Conservation (phyloP, 176 grass and related monocot genomes). For the Cymbopogon citratus region DNA sequence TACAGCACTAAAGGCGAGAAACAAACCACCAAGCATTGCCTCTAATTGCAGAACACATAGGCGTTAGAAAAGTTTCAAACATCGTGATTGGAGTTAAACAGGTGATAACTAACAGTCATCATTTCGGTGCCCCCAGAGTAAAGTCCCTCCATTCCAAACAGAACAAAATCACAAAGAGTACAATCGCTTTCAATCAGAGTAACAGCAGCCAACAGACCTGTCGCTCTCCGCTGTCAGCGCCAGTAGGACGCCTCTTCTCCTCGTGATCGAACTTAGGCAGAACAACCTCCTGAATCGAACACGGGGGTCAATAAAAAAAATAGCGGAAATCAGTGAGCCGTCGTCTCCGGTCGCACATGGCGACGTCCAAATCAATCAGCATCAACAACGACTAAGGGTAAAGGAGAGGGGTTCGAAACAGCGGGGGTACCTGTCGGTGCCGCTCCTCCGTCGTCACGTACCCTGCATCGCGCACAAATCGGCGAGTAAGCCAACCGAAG, state of each 20-base stretch:
- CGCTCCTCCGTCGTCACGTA: constrained; percentile 69
- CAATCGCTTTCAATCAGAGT: constrained; percentile 13
- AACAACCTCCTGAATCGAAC: constrained; percentile 38
- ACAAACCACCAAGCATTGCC: neutral
- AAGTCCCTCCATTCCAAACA: neutral
- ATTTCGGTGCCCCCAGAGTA: neutral
- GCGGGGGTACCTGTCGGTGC: constrained; percentile 42
- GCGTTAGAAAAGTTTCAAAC: neutral
- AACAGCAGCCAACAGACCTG: constrained; percentile 31
- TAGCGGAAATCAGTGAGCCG: neutral
- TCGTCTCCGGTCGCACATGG: neutral
- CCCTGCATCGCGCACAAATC: constrained; percentile 35
- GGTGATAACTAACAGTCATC: neutral
- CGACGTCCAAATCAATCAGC: neutral
- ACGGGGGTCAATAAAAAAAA: neutral
- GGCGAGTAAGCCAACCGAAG: neutral
- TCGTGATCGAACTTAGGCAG: constrained; percentile 27
- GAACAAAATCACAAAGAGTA: constrained; percentile 4
- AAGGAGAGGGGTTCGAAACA: neutral
- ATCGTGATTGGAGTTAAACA: neutral
- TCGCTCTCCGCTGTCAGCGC: neutral
- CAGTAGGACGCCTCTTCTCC: neutral
- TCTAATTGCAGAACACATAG: neutral
- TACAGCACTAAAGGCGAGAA: neutral
- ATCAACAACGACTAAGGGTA: neutral